These are phyloP conservation scores for Citrus mangshanensis DNA, from an alignment of 345 rosid species.

Conservation along the genomic window DNA sequence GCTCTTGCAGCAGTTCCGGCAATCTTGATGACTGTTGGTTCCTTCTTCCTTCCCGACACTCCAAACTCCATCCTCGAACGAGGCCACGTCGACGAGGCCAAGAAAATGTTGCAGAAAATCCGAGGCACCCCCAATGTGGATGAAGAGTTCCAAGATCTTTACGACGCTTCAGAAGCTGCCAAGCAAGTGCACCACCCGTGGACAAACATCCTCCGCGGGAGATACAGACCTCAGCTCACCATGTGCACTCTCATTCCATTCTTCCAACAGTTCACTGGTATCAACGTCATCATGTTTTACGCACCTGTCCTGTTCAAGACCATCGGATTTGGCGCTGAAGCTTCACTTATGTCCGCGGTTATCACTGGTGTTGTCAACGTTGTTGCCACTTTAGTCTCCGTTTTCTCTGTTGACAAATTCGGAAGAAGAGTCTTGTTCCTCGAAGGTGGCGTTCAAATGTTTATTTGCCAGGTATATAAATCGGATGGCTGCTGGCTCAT, in stretches of 20 bases:
- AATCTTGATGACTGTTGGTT: conserved; percentile 59
- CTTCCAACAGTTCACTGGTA: conserved; percentile 80
- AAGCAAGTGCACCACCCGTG: conserved; percentile 58
- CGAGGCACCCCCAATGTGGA: conserved; percentile 55
- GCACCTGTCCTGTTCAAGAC: conserved; percentile 78
- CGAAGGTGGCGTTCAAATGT: conserved; percentile 74
- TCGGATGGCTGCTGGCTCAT: too few species aligned
- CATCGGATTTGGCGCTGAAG: conserved; percentile 62
- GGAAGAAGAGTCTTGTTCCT: conserved; percentile 69
- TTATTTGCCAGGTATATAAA: conserved; percentile 53
- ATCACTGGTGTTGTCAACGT: conserved; percentile 69
- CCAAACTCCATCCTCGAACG: conserved; percentile 77
- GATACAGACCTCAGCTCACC: conserved; percentile 64
- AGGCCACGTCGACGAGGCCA: conserved; percentile 59
- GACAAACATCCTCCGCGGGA: conserved; percentile 49
- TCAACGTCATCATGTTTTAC: conserved; percentile 70
- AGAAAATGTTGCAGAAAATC: conserved; percentile 46
- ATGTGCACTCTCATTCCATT: conserved; percentile 51
- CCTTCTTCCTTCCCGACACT: conserved; percentile 66
- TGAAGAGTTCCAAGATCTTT: conserved; percentile 60
- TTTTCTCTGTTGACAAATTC: conserved; percentile 48
- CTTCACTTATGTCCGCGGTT: conserved; percentile 68
- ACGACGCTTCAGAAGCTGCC: conserved; percentile 57
- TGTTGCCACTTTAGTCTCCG: conserved; percentile 54
- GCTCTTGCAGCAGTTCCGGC: conserved; percentile 72